phyloP scores from a whole-genome alignment of 2,329 filamentous ascomycete species.

The Ceratocystis lukuohia region DNA sequence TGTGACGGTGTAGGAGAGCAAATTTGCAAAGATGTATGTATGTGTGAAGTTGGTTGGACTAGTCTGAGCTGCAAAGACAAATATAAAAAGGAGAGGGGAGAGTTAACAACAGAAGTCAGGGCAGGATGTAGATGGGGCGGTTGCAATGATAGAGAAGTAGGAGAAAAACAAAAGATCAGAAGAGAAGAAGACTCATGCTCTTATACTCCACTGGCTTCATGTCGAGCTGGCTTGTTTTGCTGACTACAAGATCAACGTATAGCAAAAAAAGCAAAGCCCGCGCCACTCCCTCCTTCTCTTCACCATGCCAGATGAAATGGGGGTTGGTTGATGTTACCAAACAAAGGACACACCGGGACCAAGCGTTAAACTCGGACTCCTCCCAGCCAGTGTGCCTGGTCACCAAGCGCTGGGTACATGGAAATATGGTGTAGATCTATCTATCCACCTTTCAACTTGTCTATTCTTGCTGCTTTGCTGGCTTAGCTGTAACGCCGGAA shows the following conservation, averaged over 20 bases:
- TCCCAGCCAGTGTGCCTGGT: not conserved
- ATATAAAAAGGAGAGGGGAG: not conserved
- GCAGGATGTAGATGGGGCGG: not conserved
- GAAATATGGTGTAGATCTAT: not conserved
- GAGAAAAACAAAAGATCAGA: constrained; percentile 3
- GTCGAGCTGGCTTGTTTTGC: not conserved
- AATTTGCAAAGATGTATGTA: constrained; percentile 7
- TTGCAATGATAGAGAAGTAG: constrained; percentile 6
- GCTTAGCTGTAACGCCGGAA: constrained; percentile 3
- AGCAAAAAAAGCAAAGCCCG: not conserved
- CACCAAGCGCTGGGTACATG: not conserved
- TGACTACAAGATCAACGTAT: not conserved
- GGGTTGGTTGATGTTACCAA: constrained; percentile 6
- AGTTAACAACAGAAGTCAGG: not conserved
- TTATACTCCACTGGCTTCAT: constrained; percentile 14
- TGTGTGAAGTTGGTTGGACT: not conserved
- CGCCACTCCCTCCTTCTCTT: not conserved
- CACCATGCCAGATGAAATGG: not conserved
- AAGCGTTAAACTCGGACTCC: constrained; percentile 4
- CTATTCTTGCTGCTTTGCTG: not conserved
- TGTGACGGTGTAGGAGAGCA: constrained; percentile 8
- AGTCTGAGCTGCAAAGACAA: not conserved
- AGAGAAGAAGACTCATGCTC: constrained; percentile 12
- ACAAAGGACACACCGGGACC: constrained; percentile 1
- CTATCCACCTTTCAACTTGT: not conserved